Evolutionary conservation across 2,329 filamentous ascomycete genomes (phyloP).

Genomic region (Bipolaris victoriae): DNA sequence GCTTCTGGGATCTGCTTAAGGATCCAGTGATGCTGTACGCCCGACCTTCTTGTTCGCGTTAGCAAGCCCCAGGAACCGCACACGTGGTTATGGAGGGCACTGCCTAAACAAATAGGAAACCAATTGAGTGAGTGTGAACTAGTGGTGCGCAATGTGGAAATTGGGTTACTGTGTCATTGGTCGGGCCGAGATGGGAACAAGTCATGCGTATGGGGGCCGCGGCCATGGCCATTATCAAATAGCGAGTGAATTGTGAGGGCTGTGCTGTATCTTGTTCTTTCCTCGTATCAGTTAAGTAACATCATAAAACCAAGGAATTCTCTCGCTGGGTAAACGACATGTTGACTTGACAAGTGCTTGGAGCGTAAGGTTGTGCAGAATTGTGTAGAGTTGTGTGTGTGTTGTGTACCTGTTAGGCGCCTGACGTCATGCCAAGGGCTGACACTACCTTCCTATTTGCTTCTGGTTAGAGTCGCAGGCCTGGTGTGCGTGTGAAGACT

Average conservation of each 20-base stretch:
- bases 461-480: neutral
- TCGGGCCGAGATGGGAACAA: slow-evolving; percentile 2
- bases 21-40: slow-evolving; percentile 13
- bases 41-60: slow-evolving; percentile 36
- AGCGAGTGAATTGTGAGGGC: neutral
- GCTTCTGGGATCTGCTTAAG: slow-evolving; percentile 14
- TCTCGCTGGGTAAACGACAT: neutral
- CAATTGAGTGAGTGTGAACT: neutral
- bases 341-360: neutral
- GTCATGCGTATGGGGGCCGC: slow-evolving; percentile 1
- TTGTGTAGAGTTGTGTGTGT: neutral
- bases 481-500: neutral
- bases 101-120: neutral
- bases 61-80: slow-evolving; percentile 15
- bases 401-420: neutral
- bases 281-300: neutral
- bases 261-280: neutral
- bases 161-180: slow-evolving; percentile 3
- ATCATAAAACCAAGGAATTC: neutral
- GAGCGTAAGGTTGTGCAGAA: too few relatives aligned
- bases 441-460: neutral
- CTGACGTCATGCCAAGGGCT: slow-evolving; percentile 6
- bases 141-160: slow-evolving; percentile 9
- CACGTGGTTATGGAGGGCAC: slow-evolving; percentile 5
- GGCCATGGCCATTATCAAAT: neutral